Base-by-base conservation (phyloP, 495 filamentous ascomycete genomes). In the Glutinoglossum americanum region DNA sequence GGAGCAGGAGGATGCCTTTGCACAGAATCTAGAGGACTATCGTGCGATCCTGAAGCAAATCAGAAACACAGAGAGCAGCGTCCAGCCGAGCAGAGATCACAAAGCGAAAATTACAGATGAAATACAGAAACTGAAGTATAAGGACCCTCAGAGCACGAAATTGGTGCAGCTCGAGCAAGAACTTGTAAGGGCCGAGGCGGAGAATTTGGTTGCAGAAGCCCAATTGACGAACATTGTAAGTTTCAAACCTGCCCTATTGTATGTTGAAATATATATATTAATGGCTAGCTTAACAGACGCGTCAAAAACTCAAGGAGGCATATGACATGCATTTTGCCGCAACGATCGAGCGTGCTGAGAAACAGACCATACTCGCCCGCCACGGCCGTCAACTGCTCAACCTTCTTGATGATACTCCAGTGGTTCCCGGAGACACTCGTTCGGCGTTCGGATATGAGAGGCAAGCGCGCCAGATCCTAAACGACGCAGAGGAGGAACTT, bases 131-230 rank as follows among this genome's bases (percentile, higher is more conserved):
- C 71, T 95, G 59, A 95, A 88, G 73, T 76, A 81, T 62, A 94
- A 90, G 71, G 92, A 96, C 64, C 89, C 90, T 0, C 73, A 78
- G 59, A 88, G 80, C 62, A 69, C 82, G 0, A 81, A 80, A 65
- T 71, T 97, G 49, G 78, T 83, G 26, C 83, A 79, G 28, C 73
- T 97, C 45, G 92, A 98, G 75, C 90, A 96, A 73, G 92, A 98
- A 73, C 78, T 98, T 49, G 89, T 96, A 6, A 74, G 92, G 60
- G 88, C 88, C 17, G 93, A 97, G 74, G 92, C 92, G 6, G 89
- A 96, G 74, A 89, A 84, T 60, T 68, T 97, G 57, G 92, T 98
- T 62, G 93, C 92, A 2, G 93, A 98, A 69, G 93, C 93, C 23
- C 92, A 98, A 71, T 73, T 98, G 71, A 90, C 84, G 55, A 97